Percentiles rank a stretch among this genome's conserved stretches.
Conservation (phyloP, 2,329 filamentous ascomycete species). For the Pseudogymnoascus sp. region DNA sequence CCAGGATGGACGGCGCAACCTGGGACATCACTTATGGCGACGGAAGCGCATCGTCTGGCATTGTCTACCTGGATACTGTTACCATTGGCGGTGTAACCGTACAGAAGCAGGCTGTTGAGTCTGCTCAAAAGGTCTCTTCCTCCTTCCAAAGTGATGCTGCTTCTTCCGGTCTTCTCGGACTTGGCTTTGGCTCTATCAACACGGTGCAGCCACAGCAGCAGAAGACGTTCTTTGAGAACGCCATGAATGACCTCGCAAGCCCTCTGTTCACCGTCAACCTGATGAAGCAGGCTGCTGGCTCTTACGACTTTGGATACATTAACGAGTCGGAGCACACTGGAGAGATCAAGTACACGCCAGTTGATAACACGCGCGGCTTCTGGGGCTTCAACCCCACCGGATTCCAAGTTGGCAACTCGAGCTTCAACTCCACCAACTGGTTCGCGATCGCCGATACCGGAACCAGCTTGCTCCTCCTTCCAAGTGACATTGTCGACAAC, state of each 20-base stretch:
- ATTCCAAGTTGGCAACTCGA: constrained; percentile 36
- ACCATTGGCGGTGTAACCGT: constrained; percentile 18
- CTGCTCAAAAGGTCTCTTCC: constrained; percentile 17
- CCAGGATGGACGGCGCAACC: constrained; percentile 15
- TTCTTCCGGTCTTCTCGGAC: constrained; percentile 52
- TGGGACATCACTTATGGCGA: constrained; percentile 26
- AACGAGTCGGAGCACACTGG: constrained; percentile 45
- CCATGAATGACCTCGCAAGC: constrained; percentile 11
- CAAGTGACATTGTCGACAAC: constrained; percentile 23
- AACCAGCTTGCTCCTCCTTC: constrained; percentile 31
- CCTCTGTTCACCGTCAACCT: constrained; percentile 48
- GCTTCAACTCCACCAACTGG: constrained; percentile 36
- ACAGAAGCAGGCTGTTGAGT: constrained; percentile 18
- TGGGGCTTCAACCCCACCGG: constrained; percentile 47
- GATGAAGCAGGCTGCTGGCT: constrained; percentile 37
- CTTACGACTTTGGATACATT: constrained; percentile 48
- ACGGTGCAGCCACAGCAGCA: constrained; percentile 13
- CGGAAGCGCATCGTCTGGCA: constrained; percentile 25
- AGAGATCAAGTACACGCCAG: constrained; percentile 42
- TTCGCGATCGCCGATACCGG: constrained; percentile 32
- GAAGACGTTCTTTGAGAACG: constrained; percentile 19
- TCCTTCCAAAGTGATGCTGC: constrained; percentile 23
- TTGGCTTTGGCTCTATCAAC: constrained; percentile 33
- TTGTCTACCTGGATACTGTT: constrained; percentile 19
- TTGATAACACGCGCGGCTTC: constrained; percentile 40